Evolutionary conservation across 768 basidiomycete species (phyloP).

Genomic region (Tricholoma hemisulphureum): DNA sequence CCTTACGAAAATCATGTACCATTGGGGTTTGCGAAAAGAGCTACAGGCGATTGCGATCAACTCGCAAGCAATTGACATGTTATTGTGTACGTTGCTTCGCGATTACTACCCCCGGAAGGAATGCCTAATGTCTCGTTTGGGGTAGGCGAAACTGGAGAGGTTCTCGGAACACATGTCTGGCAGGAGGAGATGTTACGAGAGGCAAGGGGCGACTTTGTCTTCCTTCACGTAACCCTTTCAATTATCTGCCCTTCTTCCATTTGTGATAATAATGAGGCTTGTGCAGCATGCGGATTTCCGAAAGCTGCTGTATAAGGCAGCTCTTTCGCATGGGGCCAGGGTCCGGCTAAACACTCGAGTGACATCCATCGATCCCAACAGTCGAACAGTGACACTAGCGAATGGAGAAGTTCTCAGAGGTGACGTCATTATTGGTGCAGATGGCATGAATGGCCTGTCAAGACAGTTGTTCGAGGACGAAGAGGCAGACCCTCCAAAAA

Average conservation of each 20-base stretch:
- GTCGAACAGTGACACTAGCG: slow-evolving; percentile 31
- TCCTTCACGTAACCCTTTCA: slow-evolving; percentile 38
- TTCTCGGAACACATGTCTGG: slow-evolving; percentile 50
- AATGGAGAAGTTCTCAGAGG: slow-evolving; percentile 43
- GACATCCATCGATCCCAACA: slow-evolving; percentile 24
- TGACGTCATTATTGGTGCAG: slow-evolving; percentile 58
- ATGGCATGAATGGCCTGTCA: slow-evolving; percentile 45
- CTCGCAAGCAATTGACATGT: slow-evolving; percentile 22
- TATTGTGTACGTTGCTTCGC: slow-evolving; percentile 12
- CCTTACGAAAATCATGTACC: slow-evolving; percentile 50
- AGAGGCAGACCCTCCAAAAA: slow-evolving; percentile 13
- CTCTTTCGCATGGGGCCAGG: slow-evolving; percentile 42
- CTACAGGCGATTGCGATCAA: slow-evolving; percentile 13
- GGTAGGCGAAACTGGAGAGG: slow-evolving; percentile 51
- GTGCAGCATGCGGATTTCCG: slow-evolving; percentile 51
- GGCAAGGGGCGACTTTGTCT: slow-evolving; percentile 37
- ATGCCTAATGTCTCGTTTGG: too few relatives aligned
- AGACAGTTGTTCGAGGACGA: slow-evolving; percentile 33
- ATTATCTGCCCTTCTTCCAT: slow-evolving; percentile 4
- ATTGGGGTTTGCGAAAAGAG: slow-evolving; percentile 48
- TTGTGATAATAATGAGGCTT: not conserved
- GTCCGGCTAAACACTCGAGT: slow-evolving; percentile 38
- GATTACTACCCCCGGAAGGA: too few relatives aligned
- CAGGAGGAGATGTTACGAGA: slow-evolving; percentile 51
- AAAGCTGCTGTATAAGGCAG: slow-evolving; percentile 47